Conservation (phyloP, 331 rosid species). For the Quercus lobata region DNA sequence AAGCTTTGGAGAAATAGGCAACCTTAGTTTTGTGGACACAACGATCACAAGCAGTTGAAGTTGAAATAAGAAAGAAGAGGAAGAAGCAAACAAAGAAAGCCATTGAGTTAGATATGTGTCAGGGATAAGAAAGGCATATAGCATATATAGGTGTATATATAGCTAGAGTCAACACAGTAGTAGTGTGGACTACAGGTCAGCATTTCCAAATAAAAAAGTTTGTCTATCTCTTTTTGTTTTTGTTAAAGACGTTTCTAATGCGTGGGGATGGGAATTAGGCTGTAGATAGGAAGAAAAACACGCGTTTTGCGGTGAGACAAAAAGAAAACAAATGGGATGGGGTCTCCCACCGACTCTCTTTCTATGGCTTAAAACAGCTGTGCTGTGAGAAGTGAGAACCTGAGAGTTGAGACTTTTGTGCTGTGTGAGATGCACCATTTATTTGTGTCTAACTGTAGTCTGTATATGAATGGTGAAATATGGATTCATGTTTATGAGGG, state of each 20-base stretch:
- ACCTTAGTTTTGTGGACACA: slow-evolving; percentile 63
- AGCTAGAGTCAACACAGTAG: not conserved
- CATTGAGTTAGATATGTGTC: slow-evolving; percentile 29
- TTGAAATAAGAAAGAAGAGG: slow-evolving; percentile 41
- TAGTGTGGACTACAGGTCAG: slow-evolving; percentile 35
- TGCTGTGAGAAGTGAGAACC: slow-evolving; percentile 15
- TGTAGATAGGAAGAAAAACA: slow-evolving; percentile 26
- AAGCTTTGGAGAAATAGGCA: slow-evolving; percentile 45
- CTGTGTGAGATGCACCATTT: not conserved
- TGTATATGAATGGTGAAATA: not conserved
- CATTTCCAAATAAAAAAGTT: slow-evolving; percentile 14
- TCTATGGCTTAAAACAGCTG: slow-evolving; percentile 28
- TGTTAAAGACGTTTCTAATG: not conserved
- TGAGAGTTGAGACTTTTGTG: not conserved
- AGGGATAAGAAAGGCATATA: not conserved
- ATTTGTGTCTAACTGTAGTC: not conserved
- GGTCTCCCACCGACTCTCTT: slow-evolving; percentile 38
- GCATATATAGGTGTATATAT: not conserved
- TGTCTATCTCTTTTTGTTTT: not conserved
- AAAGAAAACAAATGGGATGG: slow-evolving; percentile 17
- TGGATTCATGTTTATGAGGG: not conserved
- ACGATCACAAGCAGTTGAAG: slow-evolving; percentile 71
- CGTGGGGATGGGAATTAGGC: not conserved
- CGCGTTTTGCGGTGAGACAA: slow-evolving; percentile 36
- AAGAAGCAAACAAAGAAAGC: slow-evolving; percentile 36